Conservation (phyloP, 1,284 basidiomycete genomes). For the Austroboletus rostrupii region DNA sequence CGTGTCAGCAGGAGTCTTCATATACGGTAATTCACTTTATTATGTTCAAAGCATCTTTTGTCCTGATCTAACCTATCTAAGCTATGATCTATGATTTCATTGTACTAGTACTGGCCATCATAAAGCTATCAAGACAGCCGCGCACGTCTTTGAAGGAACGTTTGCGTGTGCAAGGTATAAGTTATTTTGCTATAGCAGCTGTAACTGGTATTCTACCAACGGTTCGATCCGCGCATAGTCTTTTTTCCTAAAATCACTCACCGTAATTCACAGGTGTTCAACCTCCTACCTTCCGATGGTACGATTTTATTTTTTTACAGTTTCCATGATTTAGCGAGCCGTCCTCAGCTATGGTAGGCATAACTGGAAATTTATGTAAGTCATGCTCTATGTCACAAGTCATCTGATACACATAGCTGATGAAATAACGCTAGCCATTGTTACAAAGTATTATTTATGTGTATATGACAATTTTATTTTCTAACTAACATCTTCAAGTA, state of each 20-base stretch:
- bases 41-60: not conserved
- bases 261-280: conserved; percentile 8
- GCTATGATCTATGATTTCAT: conserved; percentile 20
- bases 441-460: conserved; percentile 10
- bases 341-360: conserved; percentile 8
- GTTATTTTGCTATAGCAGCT: conserved; percentile 19
- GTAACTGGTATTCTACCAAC: conserved; percentile 8
- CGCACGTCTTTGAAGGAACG: conserved; percentile 13
- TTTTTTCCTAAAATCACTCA: not conserved
- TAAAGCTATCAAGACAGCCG: conserved; percentile 11
- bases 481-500: conserved; percentile 6
- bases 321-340: not conserved
- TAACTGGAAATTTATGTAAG: conserved; percentile 13
- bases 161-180: conserved; percentile 17
- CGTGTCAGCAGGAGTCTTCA: conserved; percentile 1
- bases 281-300: conserved; percentile 4
- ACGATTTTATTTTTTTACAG: not conserved
- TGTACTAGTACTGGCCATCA: conserved; percentile 15
- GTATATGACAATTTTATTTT: no score
- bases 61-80: conserved; percentile 1
- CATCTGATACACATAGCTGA: conserved; percentile 1
- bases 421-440: conserved; percentile 6
- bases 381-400: not conserved
- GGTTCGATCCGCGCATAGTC: conserved; percentile 3
- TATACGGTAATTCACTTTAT: conserved; percentile 14